phyloP scores from a whole-genome alignment of 2,329 filamentous ascomycete genomes.

The Cytospora schulzeri region DNA sequence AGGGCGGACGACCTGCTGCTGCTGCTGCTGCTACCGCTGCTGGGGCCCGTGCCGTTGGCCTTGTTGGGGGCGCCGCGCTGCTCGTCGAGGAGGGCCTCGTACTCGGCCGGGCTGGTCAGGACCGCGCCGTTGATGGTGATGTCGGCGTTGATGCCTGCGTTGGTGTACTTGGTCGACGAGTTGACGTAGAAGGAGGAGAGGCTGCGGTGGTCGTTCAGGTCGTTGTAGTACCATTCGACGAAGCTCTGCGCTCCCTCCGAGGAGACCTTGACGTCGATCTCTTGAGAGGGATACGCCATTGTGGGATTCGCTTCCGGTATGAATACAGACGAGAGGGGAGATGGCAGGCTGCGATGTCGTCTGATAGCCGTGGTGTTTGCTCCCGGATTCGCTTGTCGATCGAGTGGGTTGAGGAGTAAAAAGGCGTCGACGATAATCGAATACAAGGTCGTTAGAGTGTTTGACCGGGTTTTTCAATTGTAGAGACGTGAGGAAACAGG shows the following conservation, averaged over 20 bases:
- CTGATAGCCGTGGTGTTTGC: background rate
- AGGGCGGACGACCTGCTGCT: slow-evolving; percentile 35
- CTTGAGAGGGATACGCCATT: slow-evolving; percentile 33
- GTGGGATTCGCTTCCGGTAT: slow-evolving; percentile 24
- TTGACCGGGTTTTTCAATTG: background rate
- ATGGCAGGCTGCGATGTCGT: background rate
- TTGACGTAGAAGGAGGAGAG: slow-evolving; percentile 73
- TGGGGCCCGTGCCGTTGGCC: slow-evolving; percentile 19
- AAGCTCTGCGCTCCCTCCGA: slow-evolving; percentile 68
- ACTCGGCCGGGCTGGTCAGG: slow-evolving; percentile 62
- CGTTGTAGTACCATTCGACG: slow-evolving; percentile 72
- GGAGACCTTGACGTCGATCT: slow-evolving; percentile 49
- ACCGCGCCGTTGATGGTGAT: slow-evolving; percentile 81
- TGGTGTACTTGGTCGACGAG: slow-evolving; percentile 52
- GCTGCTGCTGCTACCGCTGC: background rate
- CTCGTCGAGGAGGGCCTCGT: slow-evolving; percentile 68
- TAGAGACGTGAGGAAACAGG: background rate
- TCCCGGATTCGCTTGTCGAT: background rate
- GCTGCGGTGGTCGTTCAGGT: slow-evolving; percentile 63
- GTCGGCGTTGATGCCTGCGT: slow-evolving; percentile 58
- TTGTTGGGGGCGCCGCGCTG: slow-evolving; percentile 49
- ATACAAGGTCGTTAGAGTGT: background rate
- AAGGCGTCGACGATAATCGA: background rate
- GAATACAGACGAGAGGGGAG: too few species aligned
- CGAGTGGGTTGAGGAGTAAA: background rate